Evolutionary conservation across 768 basidiomycete genomes (phyloP).

Genomic region (Termitomyces sp.): DNA sequence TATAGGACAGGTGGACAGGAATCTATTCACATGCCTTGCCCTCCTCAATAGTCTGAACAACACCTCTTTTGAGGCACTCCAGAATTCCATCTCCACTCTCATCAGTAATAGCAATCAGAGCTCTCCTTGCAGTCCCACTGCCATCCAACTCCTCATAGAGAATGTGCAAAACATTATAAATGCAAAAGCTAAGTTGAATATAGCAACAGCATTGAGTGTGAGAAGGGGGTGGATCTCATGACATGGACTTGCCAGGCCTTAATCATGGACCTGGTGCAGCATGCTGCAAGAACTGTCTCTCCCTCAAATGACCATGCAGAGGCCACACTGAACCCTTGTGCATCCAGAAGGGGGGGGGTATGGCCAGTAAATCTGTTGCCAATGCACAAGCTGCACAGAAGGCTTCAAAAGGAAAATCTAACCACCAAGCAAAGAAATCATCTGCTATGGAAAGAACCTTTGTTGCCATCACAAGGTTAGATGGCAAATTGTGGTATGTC

Average conservation of each 20-base stretch:
- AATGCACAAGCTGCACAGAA: background rate
- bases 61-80: background rate
- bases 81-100: no score
- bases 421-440: background rate
- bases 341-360: no score
- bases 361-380: background rate
- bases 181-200: background rate
- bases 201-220: no score
- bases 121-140: background rate
- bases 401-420: background rate
- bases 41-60: background rate
- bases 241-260: background rate
- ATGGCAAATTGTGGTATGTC: background rate
- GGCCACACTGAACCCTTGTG: no score
- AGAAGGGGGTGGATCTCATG: background rate
- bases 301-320: no score
- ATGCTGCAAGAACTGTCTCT: no score
- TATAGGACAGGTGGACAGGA: background rate
- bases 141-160: background rate
- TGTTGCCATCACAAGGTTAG: background rate
- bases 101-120: no score
- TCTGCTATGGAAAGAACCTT: no score
- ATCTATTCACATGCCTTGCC: background rate
- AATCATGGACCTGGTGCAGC: no score
- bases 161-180: background rate